phyloP scores from a whole-genome alignment of 257 asterid genomes.

The Fraxinus anomala region DNA sequence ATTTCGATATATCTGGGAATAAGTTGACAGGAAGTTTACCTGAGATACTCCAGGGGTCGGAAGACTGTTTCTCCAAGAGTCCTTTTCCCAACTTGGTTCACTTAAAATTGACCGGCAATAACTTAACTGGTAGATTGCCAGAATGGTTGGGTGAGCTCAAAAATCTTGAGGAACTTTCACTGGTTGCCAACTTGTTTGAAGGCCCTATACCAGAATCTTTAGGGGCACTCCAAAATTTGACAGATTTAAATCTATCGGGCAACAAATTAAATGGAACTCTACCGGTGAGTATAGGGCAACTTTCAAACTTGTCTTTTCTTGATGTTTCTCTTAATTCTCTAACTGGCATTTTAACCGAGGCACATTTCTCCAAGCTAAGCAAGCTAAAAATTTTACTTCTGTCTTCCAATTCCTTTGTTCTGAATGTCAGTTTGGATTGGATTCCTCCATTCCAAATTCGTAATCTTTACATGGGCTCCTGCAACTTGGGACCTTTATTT shows the following conservation, averaged over 20 bases:
- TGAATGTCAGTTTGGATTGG: constrained; percentile 47
- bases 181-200: constrained; percentile 41
- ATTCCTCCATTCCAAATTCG: constrained; percentile 47
- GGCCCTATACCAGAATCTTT: constrained; percentile 53
- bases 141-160: constrained; percentile 43
- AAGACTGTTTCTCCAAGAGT: constrained; percentile 25
- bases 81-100: constrained; percentile 35
- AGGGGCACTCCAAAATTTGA: constrained; percentile 39
- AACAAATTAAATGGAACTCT: constrained; percentile 48
- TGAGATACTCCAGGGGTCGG: constrained; percentile 35
- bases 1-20: constrained; percentile 39
- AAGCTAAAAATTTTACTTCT: constrained; percentile 34
- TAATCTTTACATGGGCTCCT: constrained; percentile 46
- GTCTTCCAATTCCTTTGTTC: constrained; percentile 39
- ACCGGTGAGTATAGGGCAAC: constrained; percentile 42
- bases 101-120: constrained; percentile 36
- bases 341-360: constrained; percentile 40
- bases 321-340: constrained; percentile 44
- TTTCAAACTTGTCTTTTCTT: constrained; percentile 36
- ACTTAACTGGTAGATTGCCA: constrained; percentile 42
- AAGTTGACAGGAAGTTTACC: constrained; percentile 44
- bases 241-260: constrained; percentile 28
- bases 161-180: constrained; percentile 35
- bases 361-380: constrained; percentile 39
- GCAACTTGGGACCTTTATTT: constrained; percentile 47